Conservation (phyloP, 805 yeast genomes). For the Schizosaccharomyces pombe region DNA sequence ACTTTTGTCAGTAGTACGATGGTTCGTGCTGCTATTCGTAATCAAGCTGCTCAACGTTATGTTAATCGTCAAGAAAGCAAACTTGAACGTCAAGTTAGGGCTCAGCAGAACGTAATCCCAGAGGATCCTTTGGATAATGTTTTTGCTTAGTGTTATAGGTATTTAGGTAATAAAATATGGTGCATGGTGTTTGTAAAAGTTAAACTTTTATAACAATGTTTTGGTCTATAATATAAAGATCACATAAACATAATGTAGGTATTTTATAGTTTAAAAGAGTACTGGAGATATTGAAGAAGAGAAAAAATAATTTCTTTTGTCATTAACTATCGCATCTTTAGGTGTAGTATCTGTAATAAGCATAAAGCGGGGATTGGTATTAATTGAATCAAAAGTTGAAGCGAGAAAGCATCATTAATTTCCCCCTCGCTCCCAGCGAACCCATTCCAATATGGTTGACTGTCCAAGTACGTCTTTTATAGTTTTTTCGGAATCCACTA, state of each 20-base stretch:
- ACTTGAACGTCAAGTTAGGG: conserved; percentile 3
- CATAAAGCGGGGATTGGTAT: background rate
- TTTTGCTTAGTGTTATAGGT: background rate
- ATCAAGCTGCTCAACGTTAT: conserved; percentile 60
- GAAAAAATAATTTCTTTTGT: too few relatives aligned
- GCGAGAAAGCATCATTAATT: background rate
- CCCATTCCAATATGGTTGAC: background rate
- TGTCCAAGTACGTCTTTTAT: background rate
- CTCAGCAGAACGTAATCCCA: background rate
- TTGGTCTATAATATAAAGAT: too few relatives aligned
- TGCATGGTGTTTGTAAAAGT: background rate
- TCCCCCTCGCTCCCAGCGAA: background rate
- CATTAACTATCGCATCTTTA: too few relatives aligned
- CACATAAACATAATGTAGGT: too few relatives aligned
- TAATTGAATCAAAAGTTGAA: background rate
- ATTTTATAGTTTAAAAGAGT: too few relatives aligned
- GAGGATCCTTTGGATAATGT: conserved; percentile 4
- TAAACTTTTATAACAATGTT: background rate
- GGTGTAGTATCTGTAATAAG: too few relatives aligned
- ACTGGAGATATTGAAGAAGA: too few relatives aligned
- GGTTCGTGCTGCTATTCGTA: conserved; percentile 69
- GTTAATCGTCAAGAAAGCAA: conserved; percentile 37
- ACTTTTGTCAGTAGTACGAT: conserved; percentile 91
- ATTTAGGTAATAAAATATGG: background rate
- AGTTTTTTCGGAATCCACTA: background rate